Conservation (phyloP, 768 basidiomycete species). For the Boletus rubroflammeus region DNA sequence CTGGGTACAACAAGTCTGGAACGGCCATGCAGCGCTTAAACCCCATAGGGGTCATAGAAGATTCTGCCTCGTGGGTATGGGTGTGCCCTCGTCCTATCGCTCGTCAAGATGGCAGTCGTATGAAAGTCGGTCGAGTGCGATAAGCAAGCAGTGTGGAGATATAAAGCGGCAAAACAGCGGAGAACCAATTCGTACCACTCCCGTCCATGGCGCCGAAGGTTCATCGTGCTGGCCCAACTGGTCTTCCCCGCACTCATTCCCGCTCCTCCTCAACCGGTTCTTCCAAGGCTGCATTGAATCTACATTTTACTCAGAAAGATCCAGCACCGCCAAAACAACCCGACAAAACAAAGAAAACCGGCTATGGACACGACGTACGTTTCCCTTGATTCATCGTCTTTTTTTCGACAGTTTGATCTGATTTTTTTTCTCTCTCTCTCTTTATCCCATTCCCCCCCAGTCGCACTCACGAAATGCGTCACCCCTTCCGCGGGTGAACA, state of each 20-base stretch:
- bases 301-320: conserved; percentile 71
- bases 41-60: not conserved
- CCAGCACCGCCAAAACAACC: conserved; percentile 36
- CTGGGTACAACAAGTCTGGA: not conserved
- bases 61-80: not conserved
- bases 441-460: not conserved
- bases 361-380: conserved; percentile 44
- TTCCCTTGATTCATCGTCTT: not conserved
- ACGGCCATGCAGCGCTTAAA: conserved; percentile 1
- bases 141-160: conserved; percentile 11
- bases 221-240: conserved; percentile 44
- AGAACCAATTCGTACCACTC: conserved; percentile 28
- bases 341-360: conserved; percentile 54
- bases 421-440: conserved; percentile 10
- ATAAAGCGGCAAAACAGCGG: conserved; percentile 24
- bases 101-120: not conserved
- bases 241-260: conserved; percentile 56
- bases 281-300: conserved; percentile 54
- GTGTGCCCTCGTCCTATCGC: not conserved
- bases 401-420: conserved; percentile 14
- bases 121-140: conserved; percentile 6
- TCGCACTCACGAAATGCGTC: conserved; percentile 25
- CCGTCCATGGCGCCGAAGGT: conserved; percentile 48
- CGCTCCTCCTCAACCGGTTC: conserved; percentile 54
- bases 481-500: conserved; percentile 26